Evolutionary conservation across 23 red algal genomes (phyloP).

Genomic region (Gracilaria caudata): DNA sequence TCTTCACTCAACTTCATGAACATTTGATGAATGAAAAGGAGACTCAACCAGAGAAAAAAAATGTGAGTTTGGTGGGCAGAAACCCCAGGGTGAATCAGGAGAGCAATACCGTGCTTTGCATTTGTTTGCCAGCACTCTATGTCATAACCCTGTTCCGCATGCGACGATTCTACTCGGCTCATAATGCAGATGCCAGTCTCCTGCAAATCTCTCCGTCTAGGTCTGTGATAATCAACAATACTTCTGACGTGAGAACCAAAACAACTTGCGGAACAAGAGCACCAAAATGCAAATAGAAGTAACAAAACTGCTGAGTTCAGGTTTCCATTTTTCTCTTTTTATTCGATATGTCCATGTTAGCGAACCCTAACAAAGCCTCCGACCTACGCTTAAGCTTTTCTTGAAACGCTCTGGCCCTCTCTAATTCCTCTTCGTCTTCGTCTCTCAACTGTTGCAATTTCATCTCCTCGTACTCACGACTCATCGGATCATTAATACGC

Average conservation of each 20-base stretch:
- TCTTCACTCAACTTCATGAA: not conserved
- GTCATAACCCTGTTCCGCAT: not conserved
- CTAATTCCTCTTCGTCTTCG: constrained; percentile 11
- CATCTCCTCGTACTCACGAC: constrained; percentile 18
- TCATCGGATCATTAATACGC: constrained; percentile 25
- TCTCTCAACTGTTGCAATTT: not conserved
- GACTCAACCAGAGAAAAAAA: not conserved
- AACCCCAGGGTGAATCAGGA: not conserved
- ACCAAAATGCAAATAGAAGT: not conserved
- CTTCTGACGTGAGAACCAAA: not conserved
- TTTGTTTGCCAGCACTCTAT: not conserved
- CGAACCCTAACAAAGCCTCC: constrained; percentile 19
- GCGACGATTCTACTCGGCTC: no score
- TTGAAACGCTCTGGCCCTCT: constrained; percentile 12
- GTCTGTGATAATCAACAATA: not conserved
- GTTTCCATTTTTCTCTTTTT: constrained; percentile 38
- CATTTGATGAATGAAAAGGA: not conserved
- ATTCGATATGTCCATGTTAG: not conserved
- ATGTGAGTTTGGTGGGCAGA: no score
- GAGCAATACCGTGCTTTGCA: not conserved
- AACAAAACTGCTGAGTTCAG: not conserved
- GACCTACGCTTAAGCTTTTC: constrained; percentile 26
- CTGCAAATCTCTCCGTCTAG: not conserved
- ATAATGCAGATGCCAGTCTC: no score
- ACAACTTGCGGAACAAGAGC: not conserved